phyloP scores from a whole-genome alignment of 257 asterid species.

The Schizonepeta tenuifolia region DNA sequence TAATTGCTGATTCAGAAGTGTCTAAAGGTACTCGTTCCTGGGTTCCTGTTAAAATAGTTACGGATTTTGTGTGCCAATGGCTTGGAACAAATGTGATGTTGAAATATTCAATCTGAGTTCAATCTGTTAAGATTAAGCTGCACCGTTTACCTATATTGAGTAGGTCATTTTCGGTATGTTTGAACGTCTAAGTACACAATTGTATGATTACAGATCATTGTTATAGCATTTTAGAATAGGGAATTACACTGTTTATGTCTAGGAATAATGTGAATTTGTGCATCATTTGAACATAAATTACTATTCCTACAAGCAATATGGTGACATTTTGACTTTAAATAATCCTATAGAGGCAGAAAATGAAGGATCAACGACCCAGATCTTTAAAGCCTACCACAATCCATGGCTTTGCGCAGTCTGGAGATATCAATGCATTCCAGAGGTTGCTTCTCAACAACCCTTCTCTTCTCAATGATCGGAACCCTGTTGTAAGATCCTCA shows the following conservation, averaged over 20 bases:
- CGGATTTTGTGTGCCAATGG: neutral
- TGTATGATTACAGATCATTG: neutral
- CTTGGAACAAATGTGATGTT: neutral
- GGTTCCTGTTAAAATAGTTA: neutral
- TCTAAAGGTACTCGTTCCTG: neutral
- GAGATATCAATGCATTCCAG: slow-evolving; percentile 73
- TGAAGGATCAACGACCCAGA: slow-evolving; percentile 54
- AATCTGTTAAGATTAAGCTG: neutral
- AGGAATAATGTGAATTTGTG: neutral
- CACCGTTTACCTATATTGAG: neutral
- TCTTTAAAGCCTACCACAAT: slow-evolving; percentile 68
- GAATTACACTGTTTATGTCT: neutral
- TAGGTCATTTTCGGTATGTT: neutral
- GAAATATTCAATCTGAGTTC: neutral
- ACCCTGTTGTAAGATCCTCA: slow-evolving; percentile 73
- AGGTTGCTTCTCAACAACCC: slow-evolving; percentile 76
- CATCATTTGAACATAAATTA: neutral
- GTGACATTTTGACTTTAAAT: neutral
- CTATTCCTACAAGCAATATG: neutral
- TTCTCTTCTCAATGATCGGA: slow-evolving; percentile 85
- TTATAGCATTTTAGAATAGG: neutral
- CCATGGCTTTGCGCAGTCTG: slow-evolving; percentile 93
- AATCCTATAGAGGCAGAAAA: slow-evolving; percentile 36
- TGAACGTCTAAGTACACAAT: neutral
- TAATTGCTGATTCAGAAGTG: neutral